Percentiles rank a stretch among this genome's conserved stretches.
Evolutionary conservation across 2,329 filamentous ascomycete genomes (phyloP).

Genomic region (Orbilia brochopaga): DNA sequence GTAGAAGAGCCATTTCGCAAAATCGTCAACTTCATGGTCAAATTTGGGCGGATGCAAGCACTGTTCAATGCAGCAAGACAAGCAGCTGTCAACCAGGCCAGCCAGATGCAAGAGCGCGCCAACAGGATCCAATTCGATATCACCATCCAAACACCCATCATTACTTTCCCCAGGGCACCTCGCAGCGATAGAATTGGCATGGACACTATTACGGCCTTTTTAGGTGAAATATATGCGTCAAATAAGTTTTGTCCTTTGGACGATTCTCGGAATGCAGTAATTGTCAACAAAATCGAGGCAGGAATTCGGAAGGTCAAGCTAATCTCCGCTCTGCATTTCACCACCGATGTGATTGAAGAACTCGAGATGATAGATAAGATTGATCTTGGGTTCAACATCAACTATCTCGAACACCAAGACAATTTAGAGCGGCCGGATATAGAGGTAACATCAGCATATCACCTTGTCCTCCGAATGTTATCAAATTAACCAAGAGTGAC

Average conservation of each 20-base stretch:
- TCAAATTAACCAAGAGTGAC: background rate
- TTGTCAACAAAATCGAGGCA: constrained; percentile 86
- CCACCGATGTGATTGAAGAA: constrained; percentile 74
- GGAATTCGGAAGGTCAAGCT: constrained; percentile 91
- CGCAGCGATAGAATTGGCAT: constrained; percentile 64
- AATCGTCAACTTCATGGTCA: constrained; percentile 96
- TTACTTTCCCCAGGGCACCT: constrained; percentile 78
- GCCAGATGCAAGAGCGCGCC: constrained; percentile 86
- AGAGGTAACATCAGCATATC: constrained; percentile 61
- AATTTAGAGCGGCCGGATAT: constrained; percentile 83
- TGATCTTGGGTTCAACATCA: constrained; percentile 89
- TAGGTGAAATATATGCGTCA: constrained; percentile 96
- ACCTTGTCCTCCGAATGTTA: background rate
- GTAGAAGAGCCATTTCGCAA: constrained; percentile 96
- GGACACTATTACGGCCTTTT: constrained; percentile 86
- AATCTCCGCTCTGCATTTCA: constrained; percentile 86
- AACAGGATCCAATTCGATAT: constrained; percentile 94
- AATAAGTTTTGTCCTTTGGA: constrained; percentile 89
- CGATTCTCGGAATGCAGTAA: constrained; percentile 72
- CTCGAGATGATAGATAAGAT: constrained; percentile 97
- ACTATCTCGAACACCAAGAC: constrained; percentile 82
- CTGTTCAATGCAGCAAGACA: constrained; percentile 97
- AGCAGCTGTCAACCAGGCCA: constrained; percentile 91
- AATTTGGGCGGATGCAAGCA: constrained; percentile 99
- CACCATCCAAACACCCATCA: constrained; percentile 89